Evolutionary conservation across 106 monocot genomes (phyloP).

Genomic region (Dendrobium officinale): DNA sequence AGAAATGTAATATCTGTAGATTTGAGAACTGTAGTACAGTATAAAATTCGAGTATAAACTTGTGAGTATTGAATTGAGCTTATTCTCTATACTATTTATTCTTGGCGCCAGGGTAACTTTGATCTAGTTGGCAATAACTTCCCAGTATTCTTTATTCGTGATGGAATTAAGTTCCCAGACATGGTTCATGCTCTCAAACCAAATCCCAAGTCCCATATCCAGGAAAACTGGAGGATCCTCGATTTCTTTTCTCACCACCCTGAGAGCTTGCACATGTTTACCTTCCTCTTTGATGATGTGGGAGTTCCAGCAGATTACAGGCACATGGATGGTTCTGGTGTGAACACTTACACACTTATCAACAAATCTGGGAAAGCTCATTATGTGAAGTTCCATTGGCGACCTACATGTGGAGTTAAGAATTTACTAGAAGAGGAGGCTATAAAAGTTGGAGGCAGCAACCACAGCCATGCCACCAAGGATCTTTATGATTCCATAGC

Average conservation of each 20-base stretch:
- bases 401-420: conserved; percentile 35
- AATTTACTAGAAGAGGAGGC: conserved; percentile 40
- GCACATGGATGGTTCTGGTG: conserved; percentile 55
- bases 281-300: conserved; percentile 46
- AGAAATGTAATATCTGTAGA: background rate
- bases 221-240: conserved; percentile 5
- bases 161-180: conserved; percentile 23
- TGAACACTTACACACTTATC: conserved; percentile 44
- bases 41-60: background rate
- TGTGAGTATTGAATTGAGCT: background rate
- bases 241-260: conserved; percentile 13
- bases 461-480: conserved; percentile 53
- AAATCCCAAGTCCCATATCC: conserved; percentile 9
- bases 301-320: conserved; percentile 41
- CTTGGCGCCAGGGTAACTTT: conserved; percentile 12
- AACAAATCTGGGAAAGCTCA: conserved; percentile 31
- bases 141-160: conserved; percentile 19
- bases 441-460: conserved; percentile 35
- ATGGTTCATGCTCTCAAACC: conserved; percentile 22
- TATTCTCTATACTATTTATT: background rate
- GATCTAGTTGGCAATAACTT: conserved; percentile 22
- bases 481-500: conserved; percentile 47
- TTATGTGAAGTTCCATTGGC: conserved; percentile 26
- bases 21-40: background rate
- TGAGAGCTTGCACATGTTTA: conserved; percentile 25